These are phyloP conservation scores for Sarocladium strictum DNA, from an alignment of 2,329 filamentous ascomycete species.

Conservation along the genomic window DNA sequence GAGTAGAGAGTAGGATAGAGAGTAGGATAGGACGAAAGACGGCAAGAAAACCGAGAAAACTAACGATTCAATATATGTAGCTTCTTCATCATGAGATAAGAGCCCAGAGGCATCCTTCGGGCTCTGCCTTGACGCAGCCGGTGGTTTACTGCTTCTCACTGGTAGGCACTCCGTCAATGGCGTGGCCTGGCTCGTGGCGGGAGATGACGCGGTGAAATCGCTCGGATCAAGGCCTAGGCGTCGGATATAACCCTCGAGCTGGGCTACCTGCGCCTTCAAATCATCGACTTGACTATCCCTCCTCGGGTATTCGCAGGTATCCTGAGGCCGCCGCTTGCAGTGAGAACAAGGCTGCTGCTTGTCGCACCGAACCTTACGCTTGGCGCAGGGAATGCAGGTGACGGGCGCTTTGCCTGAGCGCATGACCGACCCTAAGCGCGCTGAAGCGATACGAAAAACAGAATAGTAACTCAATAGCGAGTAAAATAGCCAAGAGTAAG, in stretches of 20 bases:
- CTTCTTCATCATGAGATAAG: not conserved
- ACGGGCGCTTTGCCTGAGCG: conserved; percentile 3
- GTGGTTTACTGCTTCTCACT: too few relatives aligned
- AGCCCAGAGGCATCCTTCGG: not conserved
- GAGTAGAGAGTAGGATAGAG: too few relatives aligned
- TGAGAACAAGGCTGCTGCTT: conserved; percentile 4
- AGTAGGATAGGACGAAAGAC: not conserved
- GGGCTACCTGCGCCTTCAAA: not conserved
- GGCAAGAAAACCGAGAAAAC: not conserved
- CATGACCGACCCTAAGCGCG: conserved; percentile 18
- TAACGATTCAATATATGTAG: conserved; percentile 6
- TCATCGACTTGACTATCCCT: not conserved
- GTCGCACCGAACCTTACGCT: conserved; percentile 9
- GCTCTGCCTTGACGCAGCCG: not conserved
- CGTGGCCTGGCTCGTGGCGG: too few relatives aligned
- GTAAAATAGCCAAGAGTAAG: too few relatives aligned
- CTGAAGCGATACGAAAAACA: too few relatives aligned
- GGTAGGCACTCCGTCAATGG: too few relatives aligned
- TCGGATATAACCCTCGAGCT: conserved; percentile 2
- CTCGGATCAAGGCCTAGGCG: not conserved
- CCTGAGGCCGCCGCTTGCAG: conserved; percentile 8
- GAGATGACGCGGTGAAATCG: too few relatives aligned
- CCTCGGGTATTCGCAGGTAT: not conserved
- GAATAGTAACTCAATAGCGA: too few relatives aligned
- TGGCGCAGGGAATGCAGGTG: conserved; percentile 7